These are phyloP conservation scores for Aspergillus fumigatus DNA, from an alignment of 2,329 filamentous ascomycete genomes.

Conservation along the genomic window DNA sequence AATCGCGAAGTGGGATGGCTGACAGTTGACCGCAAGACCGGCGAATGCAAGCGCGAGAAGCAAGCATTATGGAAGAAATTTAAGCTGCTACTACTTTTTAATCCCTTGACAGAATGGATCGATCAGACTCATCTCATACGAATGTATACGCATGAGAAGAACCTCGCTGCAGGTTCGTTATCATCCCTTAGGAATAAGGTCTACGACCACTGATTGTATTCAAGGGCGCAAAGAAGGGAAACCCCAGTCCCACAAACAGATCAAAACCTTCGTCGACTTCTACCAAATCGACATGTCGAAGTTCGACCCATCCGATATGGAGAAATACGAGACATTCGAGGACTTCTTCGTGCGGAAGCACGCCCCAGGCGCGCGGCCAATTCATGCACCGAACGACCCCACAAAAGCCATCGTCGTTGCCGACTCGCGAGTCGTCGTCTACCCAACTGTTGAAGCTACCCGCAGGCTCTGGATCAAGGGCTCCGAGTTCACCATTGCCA, in stretches of 20 bases:
- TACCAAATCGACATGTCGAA: constrained; percentile 21
- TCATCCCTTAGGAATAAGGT: no score
- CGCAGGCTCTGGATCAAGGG: constrained; percentile 43
- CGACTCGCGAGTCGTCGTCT: constrained; percentile 37
- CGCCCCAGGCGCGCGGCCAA: constrained; percentile 32
- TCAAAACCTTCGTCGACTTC: constrained; percentile 27
- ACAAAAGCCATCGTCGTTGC: constrained; percentile 29
- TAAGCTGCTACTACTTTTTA: constrained; percentile 41
- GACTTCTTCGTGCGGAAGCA: constrained; percentile 39
- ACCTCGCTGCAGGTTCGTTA: constrained; percentile 24
- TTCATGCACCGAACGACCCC: constrained; percentile 21
- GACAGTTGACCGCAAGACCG: constrained; percentile 31
- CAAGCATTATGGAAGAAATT: constrained; percentile 39
- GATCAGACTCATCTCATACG: constrained; percentile 36
- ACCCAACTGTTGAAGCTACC: constrained; percentile 29
- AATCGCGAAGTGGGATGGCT: constrained; percentile 29
- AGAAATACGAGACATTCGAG: constrained; percentile 33
- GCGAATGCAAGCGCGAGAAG: constrained; percentile 35
- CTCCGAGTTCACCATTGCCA: constrained; percentile 39
- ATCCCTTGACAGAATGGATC: constrained; percentile 39
- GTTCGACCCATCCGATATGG: constrained; percentile 35
- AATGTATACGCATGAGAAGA: constrained; percentile 35
- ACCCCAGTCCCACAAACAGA: constrained; percentile 29
- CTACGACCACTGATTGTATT: neutral
- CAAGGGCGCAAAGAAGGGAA: constrained; percentile 20